Conservation (phyloP, 2,329 filamentous ascomycete species). For the Botrytis hyacinthi region DNA sequence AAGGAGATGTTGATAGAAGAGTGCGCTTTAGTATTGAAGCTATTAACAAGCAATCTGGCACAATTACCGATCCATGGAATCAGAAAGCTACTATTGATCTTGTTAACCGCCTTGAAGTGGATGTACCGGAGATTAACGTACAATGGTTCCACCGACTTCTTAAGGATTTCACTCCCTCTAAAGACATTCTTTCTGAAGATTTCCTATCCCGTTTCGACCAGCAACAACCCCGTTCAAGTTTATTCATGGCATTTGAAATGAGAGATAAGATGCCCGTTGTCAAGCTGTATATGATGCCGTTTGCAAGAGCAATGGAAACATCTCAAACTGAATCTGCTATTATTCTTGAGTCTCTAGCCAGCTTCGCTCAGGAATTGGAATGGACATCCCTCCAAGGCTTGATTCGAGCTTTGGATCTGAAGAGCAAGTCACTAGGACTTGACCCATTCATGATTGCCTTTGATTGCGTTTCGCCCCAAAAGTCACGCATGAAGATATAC, state of each 20-base stretch:
- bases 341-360: background rate
- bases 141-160: background rate
- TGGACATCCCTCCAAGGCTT: background rate
- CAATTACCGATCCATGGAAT: background rate
- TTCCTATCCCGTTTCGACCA: no score
- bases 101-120: background rate
- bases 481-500: conserved; percentile 1
- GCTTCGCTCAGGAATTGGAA: background rate
- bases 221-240: background rate
- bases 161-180: background rate
- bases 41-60: background rate
- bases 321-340: background rate
- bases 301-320: background rate
- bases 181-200: background rate
- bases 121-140: background rate
- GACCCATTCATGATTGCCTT: conserved; percentile 4
- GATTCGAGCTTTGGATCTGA: no score
- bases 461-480: background rate
- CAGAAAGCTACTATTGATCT: background rate
- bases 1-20: background rate
- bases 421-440: background rate
- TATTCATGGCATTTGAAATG: conserved; percentile 5
- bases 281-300: background rate
- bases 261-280: background rate
- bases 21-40: background rate